phyloP scores from a whole-genome alignment of 441 rosid species.

The Erodium trifolium region DNA sequence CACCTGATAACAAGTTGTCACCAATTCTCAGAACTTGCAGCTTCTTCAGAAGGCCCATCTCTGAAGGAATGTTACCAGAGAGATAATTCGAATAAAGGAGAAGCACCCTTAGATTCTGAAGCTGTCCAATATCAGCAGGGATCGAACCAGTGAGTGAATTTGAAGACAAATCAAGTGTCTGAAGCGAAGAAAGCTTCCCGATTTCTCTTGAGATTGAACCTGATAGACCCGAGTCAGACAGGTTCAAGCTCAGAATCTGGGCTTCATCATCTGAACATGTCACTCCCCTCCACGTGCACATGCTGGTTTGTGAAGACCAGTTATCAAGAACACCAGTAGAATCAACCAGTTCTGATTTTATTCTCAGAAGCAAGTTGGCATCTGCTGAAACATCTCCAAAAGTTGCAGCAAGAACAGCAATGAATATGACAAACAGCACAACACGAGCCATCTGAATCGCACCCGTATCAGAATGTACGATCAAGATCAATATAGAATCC shows the following conservation, averaged over 20 bases:
- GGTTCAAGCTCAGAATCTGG: constrained; percentile 43
- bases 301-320: constrained; percentile 44
- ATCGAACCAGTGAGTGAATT: constrained; percentile 54
- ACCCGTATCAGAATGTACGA: constrained; percentile 29
- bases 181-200: constrained; percentile 41
- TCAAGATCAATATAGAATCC: constrained; percentile 15
- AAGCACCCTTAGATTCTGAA: constrained; percentile 49
- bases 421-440: constrained; percentile 24
- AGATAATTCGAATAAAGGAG: constrained; percentile 59
- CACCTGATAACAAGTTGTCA: constrained; percentile 50
- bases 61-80: constrained; percentile 57
- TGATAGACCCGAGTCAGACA: constrained; percentile 50
- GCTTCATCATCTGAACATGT: constrained; percentile 46
- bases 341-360: constrained; percentile 47
- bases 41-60: constrained; percentile 49
- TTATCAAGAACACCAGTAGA: constrained; percentile 36
- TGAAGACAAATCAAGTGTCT: constrained; percentile 50
- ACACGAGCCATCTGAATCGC: constrained; percentile 22
- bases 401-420: constrained; percentile 19
- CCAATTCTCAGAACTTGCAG: constrained; percentile 65
- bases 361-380: constrained; percentile 47
- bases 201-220: constrained; percentile 48
- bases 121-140: constrained; percentile 60
- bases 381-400: constrained; percentile 29
- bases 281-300: constrained; percentile 68